Percentiles rank a stretch among this genome's conserved stretches.
These are phyloP conservation scores for Metarhizium rileyi DNA, from an alignment of 2,329 filamentous ascomycete genomes.

Conservation along the genomic window DNA sequence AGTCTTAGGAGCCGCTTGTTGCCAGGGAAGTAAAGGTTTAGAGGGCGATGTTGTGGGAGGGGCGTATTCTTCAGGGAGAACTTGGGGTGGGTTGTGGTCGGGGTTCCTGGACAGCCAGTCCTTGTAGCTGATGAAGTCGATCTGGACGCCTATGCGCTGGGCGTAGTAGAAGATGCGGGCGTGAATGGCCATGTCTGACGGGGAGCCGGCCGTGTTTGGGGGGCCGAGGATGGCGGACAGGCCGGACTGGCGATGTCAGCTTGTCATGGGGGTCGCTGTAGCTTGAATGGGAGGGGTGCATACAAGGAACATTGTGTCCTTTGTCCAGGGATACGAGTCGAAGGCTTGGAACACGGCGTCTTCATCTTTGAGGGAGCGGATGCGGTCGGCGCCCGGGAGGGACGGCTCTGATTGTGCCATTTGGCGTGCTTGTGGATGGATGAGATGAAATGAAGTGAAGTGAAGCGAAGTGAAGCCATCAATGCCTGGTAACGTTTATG, in stretches of 20 bases:
- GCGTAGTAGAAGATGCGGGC: slow-evolving; percentile 60
- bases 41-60: neutral
- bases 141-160: slow-evolving; percentile 36
- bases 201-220: slow-evolving; percentile 36
- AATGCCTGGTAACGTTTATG: no score
- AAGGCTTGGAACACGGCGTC: slow-evolving; percentile 48
- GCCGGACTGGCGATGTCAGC: slow-evolving; percentile 34
- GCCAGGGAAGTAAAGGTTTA: slow-evolving; percentile 30
- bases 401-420: neutral
- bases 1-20: slow-evolving; percentile 37
- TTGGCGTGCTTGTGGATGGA: neutral
- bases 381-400: slow-evolving; percentile 20
- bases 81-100: slow-evolving; percentile 23
- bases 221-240: slow-evolving; percentile 55
- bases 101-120: slow-evolving; percentile 41
- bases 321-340: slow-evolving; percentile 57
- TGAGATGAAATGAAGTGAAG: neutral
- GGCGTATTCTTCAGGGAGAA: slow-evolving; percentile 26
- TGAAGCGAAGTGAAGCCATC: no score
- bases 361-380: slow-evolving; percentile 29
- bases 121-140: slow-evolving; percentile 62
- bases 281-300: slow-evolving; percentile 1
- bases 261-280: neutral
- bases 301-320: slow-evolving; percentile 60
- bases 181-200: slow-evolving; percentile 49